Conservation (phyloP, 768 basidiomycete species). For the Chalciporus sphaerocephalus region DNA sequence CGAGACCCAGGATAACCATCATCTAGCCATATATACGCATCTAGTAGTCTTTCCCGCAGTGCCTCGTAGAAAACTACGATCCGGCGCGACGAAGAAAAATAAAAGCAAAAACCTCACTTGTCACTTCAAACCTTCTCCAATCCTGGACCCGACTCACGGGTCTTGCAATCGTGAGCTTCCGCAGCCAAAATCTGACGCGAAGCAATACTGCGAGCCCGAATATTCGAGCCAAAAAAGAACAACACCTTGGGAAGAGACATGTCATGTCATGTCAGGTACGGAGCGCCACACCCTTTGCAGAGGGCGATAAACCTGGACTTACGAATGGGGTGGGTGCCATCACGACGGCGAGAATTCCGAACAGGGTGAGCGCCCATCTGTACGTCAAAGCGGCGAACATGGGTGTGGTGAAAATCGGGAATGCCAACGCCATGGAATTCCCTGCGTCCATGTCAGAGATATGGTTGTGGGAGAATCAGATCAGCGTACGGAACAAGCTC, state of each 20-base stretch:
- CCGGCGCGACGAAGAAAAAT: background rate
- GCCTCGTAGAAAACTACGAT: too few relatives aligned
- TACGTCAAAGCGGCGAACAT: conserved; percentile 47
- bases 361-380: conserved; percentile 46
- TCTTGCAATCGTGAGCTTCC: conserved; percentile 3
- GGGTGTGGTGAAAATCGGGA: conserved; percentile 46
- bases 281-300: too few relatives aligned
- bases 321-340: conserved; percentile 46
- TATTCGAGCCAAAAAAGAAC: conserved; percentile 31
- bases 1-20: too few relatives aligned
- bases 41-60: too few relatives aligned
- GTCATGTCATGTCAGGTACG: too few relatives aligned
- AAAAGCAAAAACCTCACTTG: too few relatives aligned
- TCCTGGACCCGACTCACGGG: background rate
- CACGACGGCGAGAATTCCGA: conserved; percentile 37
- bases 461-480: background rate
- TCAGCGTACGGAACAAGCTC: conserved; percentile 39
- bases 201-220: conserved; percentile 28
- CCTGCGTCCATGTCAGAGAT: conserved; percentile 20
- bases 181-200: conserved; percentile 18
- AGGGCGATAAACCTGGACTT: conserved; percentile 18
- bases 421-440: conserved; percentile 39
- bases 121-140: conserved; percentile 15
- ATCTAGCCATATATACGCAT: too few relatives aligned
- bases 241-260: too few relatives aligned